Conservation (phyloP, 495 filamentous ascomycete genomes). For the Penicillium turbatum region DNA sequence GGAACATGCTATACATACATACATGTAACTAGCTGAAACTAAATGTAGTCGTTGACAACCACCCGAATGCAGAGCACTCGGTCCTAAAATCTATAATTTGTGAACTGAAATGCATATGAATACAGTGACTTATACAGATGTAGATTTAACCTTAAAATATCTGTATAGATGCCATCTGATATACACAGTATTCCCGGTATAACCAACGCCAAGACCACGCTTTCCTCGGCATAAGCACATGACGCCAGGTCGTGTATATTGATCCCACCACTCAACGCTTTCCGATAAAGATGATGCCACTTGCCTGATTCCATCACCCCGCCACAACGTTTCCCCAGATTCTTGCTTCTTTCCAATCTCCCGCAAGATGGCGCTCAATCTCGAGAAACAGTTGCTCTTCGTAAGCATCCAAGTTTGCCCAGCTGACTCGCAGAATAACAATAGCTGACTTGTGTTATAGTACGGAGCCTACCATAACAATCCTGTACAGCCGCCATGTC, state of each 20-base stretch:
- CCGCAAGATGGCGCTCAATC: slow-evolving; percentile 62
- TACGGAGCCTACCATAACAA: slow-evolving; percentile 96
- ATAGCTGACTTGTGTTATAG: slow-evolving; percentile 44
- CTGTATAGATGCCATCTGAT: too few relatives aligned
- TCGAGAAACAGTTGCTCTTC: slow-evolving; percentile 75
- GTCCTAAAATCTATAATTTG: too few relatives aligned
- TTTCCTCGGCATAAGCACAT: slow-evolving; percentile 17
- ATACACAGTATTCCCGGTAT: too few relatives aligned
- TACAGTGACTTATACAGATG: too few relatives aligned
- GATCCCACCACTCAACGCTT: slow-evolving; percentile 4
- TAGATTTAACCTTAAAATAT: too few relatives aligned
- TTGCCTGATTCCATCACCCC: slow-evolving; percentile 6
- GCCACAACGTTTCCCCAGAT: neutral
- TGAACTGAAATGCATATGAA: too few relatives aligned
- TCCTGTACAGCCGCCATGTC: slow-evolving; percentile 45
- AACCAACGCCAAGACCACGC: slow-evolving; percentile 3
- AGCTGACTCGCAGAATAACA: slow-evolving; percentile 2
- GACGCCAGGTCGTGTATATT: slow-evolving; percentile 12
- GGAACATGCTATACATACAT: too few relatives aligned
- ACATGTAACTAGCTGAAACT: too few relatives aligned
- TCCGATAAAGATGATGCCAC: slow-evolving; percentile 1
- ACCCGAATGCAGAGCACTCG: too few relatives aligned
- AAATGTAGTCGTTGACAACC: too few relatives aligned
- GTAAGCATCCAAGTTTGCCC: slow-evolving; percentile 46
- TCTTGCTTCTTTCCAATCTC: neutral